A percentile compares a stretch with the other conserved stretches of the same genome.
phyloP scores from a whole-genome alignment of 2,329 filamentous ascomycete genomes.

The Colletotrichum higginsianum region DNA sequence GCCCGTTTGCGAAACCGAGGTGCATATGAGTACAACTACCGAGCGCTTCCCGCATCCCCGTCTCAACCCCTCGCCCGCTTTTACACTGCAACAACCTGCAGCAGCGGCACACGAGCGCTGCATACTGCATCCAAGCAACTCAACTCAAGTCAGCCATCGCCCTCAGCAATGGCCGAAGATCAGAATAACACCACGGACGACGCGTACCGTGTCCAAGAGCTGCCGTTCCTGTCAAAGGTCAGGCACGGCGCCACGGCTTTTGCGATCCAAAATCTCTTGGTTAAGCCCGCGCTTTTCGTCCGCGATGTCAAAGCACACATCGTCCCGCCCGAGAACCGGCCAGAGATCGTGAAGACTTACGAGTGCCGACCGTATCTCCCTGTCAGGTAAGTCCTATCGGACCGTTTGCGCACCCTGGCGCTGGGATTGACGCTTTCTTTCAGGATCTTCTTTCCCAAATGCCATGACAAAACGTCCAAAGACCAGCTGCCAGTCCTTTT shows the following conservation, averaged over 20 bases:
- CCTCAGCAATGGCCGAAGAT: constrained; percentile 33
- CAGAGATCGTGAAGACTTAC: constrained; percentile 40
- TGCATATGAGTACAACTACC: constrained; percentile 38
- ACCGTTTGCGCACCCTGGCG: not conserved
- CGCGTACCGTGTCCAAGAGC: constrained; percentile 16
- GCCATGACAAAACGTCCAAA: constrained; percentile 49
- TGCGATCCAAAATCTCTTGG: constrained; percentile 36
- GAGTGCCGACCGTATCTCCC: constrained; percentile 38
- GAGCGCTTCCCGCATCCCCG: constrained; percentile 22
- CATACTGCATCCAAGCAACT: constrained; percentile 19
- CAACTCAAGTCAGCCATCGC: constrained; percentile 12
- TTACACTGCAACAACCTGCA: not conserved
- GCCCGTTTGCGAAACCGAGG: constrained; percentile 31
- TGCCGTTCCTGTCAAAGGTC: constrained; percentile 27
- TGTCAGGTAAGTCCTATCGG: constrained; percentile 33
- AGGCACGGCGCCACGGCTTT: constrained; percentile 34
- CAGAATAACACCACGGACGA: constrained; percentile 30
- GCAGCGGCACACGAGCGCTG: constrained; percentile 31
- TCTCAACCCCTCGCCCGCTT: constrained; percentile 30
- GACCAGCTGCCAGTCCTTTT: constrained; percentile 59
- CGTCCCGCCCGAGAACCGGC: constrained; percentile 32
- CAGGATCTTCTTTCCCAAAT: constrained; percentile 58
- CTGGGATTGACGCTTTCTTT: not conserved
- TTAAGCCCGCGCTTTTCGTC: constrained; percentile 31
- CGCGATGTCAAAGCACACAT: constrained; percentile 27